A percentile compares a stretch with the other conserved stretches of the same genome.
phyloP scores from a whole-genome alignment of 306 rosid species.

The Begonia fuchsioides region DNA sequence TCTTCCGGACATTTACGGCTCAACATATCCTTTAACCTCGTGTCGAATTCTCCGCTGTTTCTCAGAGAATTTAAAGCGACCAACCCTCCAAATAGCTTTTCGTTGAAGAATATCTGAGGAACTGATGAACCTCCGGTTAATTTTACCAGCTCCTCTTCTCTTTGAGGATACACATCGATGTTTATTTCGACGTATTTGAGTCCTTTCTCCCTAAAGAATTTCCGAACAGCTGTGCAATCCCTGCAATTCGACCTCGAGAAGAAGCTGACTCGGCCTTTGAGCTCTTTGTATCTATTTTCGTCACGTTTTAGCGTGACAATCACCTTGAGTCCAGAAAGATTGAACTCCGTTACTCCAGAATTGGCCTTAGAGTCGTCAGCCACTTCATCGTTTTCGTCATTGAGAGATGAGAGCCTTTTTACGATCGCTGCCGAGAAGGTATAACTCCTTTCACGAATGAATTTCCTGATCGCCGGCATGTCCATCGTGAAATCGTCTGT shows the following conservation, averaged over 20 bases:
- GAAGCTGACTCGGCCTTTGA: too few species aligned
- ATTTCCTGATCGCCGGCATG: slow-evolving; percentile 54
- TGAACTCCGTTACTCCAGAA: slow-evolving; percentile 39
- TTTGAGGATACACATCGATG: slow-evolving; percentile 58
- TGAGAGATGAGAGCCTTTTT: slow-evolving; percentile 42
- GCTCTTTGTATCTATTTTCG: slow-evolving; percentile 3
- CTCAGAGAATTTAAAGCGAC: slow-evolving; percentile 67
- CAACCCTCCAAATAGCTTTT: slow-evolving; percentile 68
- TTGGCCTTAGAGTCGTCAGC: neutral
- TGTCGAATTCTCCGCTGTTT: slow-evolving; percentile 67
- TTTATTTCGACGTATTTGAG: slow-evolving; percentile 63
- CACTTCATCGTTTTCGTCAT: slow-evolving; percentile 10
- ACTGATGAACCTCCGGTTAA: slow-evolving; percentile 52
- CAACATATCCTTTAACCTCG: slow-evolving; percentile 40
- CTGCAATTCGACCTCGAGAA: slow-evolving; percentile 73
- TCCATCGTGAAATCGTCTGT: slow-evolving; percentile 12
- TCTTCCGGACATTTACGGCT: slow-evolving; percentile 30
- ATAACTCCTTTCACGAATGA: slow-evolving; percentile 47
- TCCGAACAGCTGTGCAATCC: slow-evolving; percentile 76
- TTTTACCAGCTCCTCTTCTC: slow-evolving; percentile 54
- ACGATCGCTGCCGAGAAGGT: slow-evolving; percentile 38
- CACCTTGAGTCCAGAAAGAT: slow-evolving; percentile 55
- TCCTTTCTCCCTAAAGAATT: slow-evolving; percentile 46
- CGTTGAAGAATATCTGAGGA: slow-evolving; percentile 91
- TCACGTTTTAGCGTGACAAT: slow-evolving; percentile 29